Percentiles rank a stretch among this genome's conserved stretches.
Conservation (phyloP, 83 land plant genomes). For the Larix sibirica region DNA sequence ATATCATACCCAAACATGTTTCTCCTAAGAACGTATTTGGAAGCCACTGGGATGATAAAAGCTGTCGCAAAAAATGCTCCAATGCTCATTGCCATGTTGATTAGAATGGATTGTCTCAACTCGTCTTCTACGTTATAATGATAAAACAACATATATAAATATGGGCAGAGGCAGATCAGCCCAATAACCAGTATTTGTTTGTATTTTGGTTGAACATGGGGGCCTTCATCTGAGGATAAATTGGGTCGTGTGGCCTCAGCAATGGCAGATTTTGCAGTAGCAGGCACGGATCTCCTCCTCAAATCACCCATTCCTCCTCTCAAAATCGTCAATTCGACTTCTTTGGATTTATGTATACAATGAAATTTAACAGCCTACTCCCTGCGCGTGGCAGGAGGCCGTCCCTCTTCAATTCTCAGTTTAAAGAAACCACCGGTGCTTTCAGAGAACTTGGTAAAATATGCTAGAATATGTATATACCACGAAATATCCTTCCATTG, state of each 20-base stretch:
- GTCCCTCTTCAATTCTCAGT: too few species aligned
- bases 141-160: slow-evolving; percentile 53
- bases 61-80: slow-evolving; percentile 65
- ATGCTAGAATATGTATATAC: too few species aligned
- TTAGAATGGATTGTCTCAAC: slow-evolving; percentile 64
- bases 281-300: neutral
- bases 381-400: too few species aligned
- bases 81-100: slow-evolving; percentile 72
- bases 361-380: too few species aligned
- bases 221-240: neutral
- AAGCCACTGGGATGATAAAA: slow-evolving; percentile 74
- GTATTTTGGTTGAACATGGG: slow-evolving; percentile 44
- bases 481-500: too few species aligned
- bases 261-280: neutral
- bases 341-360: too few species aligned
- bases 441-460: too few species aligned
- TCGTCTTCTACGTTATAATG: slow-evolving; percentile 58
- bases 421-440: too few species aligned
- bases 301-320: slow-evolving; percentile 8
- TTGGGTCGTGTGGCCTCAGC: neutral
- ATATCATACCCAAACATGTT: slow-evolving; percentile 92
- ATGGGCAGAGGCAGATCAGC: slow-evolving; percentile 44
- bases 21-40: slow-evolving; percentile 62
- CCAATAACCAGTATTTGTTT: slow-evolving; percentile 28
- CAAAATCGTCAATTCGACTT: too few species aligned